Conservation (phyloP, 1,139 yeast species). For the Kluyveromyces sp. region DNA sequence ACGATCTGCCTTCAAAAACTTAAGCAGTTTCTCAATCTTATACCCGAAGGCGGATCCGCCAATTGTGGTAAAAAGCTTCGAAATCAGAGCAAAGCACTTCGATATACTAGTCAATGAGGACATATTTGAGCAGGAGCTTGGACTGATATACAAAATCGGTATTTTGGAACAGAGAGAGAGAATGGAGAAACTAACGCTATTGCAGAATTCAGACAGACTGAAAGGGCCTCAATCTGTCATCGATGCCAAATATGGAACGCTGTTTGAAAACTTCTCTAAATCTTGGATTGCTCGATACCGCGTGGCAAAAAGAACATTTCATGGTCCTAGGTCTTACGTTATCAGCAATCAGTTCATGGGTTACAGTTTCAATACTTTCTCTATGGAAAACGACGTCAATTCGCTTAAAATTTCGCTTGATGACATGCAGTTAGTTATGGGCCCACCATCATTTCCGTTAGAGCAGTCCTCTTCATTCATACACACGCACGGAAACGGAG, state of each 20-base stretch:
- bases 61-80: slow-evolving; percentile 45
- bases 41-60: slow-evolving; percentile 41
- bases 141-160: slow-evolving; percentile 67
- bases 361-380: slow-evolving; percentile 17
- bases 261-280: slow-evolving; percentile 40
- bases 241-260: slow-evolving; percentile 11
- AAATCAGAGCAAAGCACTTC: slow-evolving; percentile 43
- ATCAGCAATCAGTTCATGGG: slow-evolving; percentile 17
- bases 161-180: slow-evolving; percentile 59
- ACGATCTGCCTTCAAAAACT: slow-evolving; percentile 41
- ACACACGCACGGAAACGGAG: slow-evolving; percentile 68
- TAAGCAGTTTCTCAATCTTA: slow-evolving; percentile 35
- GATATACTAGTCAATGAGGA: slow-evolving; percentile 46
- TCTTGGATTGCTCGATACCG: slow-evolving; percentile 51
- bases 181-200: slow-evolving; percentile 47
- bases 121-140: slow-evolving; percentile 75
- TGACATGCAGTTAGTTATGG: slow-evolving; percentile 43
- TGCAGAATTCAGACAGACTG: slow-evolving; percentile 2
- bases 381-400: slow-evolving; percentile 11
- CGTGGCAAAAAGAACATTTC: slow-evolving; percentile 41
- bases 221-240: neutral
- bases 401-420: slow-evolving; percentile 35
- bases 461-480: slow-evolving; percentile 49
- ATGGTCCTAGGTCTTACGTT: slow-evolving; percentile 23
- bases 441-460: slow-evolving; percentile 48